Evolutionary conservation across 495 filamentous ascomycete species (phyloP), one percentile per base, ranked within the genome.

Genomic region (Terfezia claveryi): DNA sequence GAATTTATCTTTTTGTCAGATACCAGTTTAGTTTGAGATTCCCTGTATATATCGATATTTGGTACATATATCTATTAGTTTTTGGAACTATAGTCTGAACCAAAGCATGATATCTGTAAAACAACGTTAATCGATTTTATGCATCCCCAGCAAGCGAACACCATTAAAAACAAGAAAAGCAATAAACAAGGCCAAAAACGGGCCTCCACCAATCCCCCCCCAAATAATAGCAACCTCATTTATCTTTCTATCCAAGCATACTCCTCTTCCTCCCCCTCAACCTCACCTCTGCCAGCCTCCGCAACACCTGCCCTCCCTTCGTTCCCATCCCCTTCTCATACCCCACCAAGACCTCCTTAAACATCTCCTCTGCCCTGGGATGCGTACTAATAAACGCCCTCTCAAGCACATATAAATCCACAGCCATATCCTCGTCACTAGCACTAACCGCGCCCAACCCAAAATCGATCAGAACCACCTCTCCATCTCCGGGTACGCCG

Each of bases 341-440:
- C 5, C 73, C 76, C 57, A 67, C 64, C 59, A 86, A 60, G 46
- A 85, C 69, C 56, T 76, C 72, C 55, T 70, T 68, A 65, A 95
- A 95, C 56, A 89, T 67, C 17, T 63, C 70, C 69, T 95, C 89
- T 8, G 86, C 83, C 56, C 77, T 76, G 4, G 91, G 88, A 74
- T 98, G 91, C 55, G 91, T 95, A 58, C 86, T 93, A 37, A 77
- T 83, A 71, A 96, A 94, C n/a, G 92, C 91, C 41, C 91, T 71
- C 71, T 99, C 91, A 55, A 99, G 72, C 23, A 99, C 91, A 69
- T 99, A 99, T 50, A 99, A 66, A 74, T 99, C 91, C 20, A 96
- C 91, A 5, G 92, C 92, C 54, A 85, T 76, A 66, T 99, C 92
- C 68, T 99, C 91, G 55, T 94, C 87, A 59, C 80, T 78, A n/a